These are phyloP conservation scores for Periconia sp. DNA, from an alignment of 2,329 filamentous ascomycete species.

Conservation along the genomic window DNA sequence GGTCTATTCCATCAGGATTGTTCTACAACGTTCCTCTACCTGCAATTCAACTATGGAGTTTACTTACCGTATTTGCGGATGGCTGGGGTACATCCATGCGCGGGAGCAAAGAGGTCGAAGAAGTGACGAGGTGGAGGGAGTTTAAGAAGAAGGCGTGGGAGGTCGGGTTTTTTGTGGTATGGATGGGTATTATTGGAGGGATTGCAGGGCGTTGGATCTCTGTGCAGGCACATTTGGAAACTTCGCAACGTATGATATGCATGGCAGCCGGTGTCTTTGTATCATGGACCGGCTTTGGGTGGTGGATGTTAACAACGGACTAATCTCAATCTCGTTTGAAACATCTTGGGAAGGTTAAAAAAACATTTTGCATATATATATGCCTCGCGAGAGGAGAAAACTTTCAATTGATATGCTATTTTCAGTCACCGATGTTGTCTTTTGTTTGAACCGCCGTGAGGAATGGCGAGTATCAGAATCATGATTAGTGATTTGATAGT, in stretches of 20 bases:
- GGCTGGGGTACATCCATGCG: constrained; percentile 43
- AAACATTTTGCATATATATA: too few species aligned
- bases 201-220: constrained; percentile 9
- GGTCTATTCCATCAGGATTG: constrained; percentile 18
- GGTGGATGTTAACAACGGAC: constrained; percentile 2
- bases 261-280: neutral
- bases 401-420: too few species aligned
- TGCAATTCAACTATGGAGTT: constrained; percentile 39
- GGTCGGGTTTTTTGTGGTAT: constrained; percentile 33
- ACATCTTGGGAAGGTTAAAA: too few species aligned
- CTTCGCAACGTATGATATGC: neutral
- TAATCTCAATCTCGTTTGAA: neutral
- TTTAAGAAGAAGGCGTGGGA: constrained; percentile 28
- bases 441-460: too few species aligned
- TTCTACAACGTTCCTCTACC: constrained; percentile 42
- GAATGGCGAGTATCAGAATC: too few species aligned
- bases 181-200: constrained; percentile 32
- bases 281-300: constrained; percentile 3
- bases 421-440: too few species aligned
- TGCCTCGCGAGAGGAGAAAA: too few species aligned
- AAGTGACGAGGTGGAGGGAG: constrained; percentile 16
- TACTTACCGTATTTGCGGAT: constrained; percentile 37
- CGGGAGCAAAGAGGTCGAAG: constrained; percentile 21
- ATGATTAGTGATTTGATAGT: too few species aligned
- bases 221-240: neutral